Base-by-base conservation (phyloP, 768 basidiomycete species). In the Rhodotorula kratochvilovae region DNA sequence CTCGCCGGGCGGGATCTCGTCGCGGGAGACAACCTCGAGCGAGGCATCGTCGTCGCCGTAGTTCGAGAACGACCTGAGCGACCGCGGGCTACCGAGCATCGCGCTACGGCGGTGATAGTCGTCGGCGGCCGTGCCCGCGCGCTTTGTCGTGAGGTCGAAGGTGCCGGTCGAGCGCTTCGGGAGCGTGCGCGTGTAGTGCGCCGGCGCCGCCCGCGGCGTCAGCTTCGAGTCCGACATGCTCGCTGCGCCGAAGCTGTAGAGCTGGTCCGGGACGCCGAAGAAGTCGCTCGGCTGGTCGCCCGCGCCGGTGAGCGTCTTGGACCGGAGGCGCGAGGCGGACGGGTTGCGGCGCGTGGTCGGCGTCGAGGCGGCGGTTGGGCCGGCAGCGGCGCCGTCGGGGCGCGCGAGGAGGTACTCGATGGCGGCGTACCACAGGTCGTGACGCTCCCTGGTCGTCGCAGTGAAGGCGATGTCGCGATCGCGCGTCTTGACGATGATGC, bases 401-500 rank as follows among this genome's bases (percentile, higher is more conserved):
- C 92, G 87, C 51, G 90, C 85, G 45, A 96, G 84, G 43, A 97
- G 86, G 77, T 96, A 97, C 80, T 89, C 88, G 74, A 98, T 83
- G 45, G 94, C 95, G 60, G 46, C 90, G 63, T 92, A 83, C 96
- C 96, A 99, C 71, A 97, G 92, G 76, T 98, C 94, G 78, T 99
- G 96, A 64, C 94, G 85, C 75, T 98, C 96, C 79, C 91, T 90
- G 15, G 89, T 94, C 4, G 90, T 89, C 12, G 93, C 93, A n/a
- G 96, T 98, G 78, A 99, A 89, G 83, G 96, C 95, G 87, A 98
- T 96, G 81, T 99, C 96, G 68, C 95, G 85, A 72, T 92, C 90
- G 19, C 92, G 90, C 0, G 94, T 96, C 33, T 91, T 88, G 67
- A 99, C 88, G 54, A 99, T 84, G 35, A 99, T 89, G 72, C 91